phyloP scores from a whole-genome alignment of 345 rosid species.

The Iberis pinnata region DNA sequence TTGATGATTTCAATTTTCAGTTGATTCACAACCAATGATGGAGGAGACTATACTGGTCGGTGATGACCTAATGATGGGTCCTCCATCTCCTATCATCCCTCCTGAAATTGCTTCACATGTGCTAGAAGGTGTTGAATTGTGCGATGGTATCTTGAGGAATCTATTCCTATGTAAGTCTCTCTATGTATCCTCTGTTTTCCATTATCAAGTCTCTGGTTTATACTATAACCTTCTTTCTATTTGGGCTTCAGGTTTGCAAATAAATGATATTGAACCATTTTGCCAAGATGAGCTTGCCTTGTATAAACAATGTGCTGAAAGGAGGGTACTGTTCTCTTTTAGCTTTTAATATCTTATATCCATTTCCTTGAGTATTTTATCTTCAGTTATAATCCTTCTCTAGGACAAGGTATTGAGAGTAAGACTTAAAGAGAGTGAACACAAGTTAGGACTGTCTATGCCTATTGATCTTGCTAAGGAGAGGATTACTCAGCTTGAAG shows the following conservation, averaged over 20 bases:
- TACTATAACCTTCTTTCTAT: neutral
- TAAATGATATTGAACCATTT: constrained; percentile 87
- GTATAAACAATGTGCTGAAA: constrained; percentile 73
- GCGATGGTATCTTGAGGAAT: constrained; percentile 77
- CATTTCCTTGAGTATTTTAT: neutral
- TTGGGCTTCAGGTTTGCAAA: constrained; percentile 57
- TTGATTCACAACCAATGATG: constrained; percentile 86
- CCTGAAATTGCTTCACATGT: constrained; percentile 88
- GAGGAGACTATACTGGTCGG: constrained; percentile 94
- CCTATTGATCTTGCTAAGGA: constrained; percentile 68
- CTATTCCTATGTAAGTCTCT: constrained; percentile 73
- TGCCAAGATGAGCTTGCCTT: constrained; percentile 88
- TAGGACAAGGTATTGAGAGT: constrained; percentile 80
- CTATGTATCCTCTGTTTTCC: neutral
- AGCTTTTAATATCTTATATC: neutral
- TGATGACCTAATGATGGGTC: constrained; percentile 92
- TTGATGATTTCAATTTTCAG: constrained; percentile 34
- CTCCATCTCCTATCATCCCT: constrained; percentile 82
- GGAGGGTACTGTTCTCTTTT: constrained; percentile 41
- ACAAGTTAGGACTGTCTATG: constrained; percentile 82
- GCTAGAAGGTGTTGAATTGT: constrained; percentile 73
- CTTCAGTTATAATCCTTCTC: neutral
- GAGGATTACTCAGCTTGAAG: constrained; percentile 68
- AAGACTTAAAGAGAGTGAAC: constrained; percentile 80
- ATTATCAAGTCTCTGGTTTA: neutral